Evolutionary conservation across 345 rosid genomes (phyloP).

Genomic region (Pugionium cornutum): DNA sequence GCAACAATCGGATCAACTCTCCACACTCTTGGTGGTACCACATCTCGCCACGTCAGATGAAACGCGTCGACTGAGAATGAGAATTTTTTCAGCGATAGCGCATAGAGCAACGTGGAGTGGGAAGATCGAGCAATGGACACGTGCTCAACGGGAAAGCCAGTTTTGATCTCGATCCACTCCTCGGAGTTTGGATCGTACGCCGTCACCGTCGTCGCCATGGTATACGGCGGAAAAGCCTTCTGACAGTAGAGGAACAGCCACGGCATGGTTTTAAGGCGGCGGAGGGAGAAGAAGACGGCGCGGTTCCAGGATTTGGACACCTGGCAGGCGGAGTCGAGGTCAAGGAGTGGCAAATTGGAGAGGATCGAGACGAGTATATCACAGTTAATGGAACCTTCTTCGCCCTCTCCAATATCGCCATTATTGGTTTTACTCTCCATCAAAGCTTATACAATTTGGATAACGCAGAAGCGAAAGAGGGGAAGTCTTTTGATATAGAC

Average conservation of each 20-base stretch:
- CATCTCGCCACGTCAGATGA: slow-evolving; percentile 66
- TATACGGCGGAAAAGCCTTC: slow-evolving; percentile 43
- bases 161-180: slow-evolving; percentile 54
- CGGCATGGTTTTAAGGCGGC: slow-evolving; percentile 49
- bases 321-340: slow-evolving; percentile 57
- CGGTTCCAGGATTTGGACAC: slow-evolving; percentile 73
- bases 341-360: slow-evolving; percentile 56
- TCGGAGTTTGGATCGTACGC: slow-evolving; percentile 79
- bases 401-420: not conserved
- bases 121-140: slow-evolving; percentile 55
- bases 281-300: slow-evolving; percentile 68
- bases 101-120: slow-evolving; percentile 60
- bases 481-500: slow-evolving; percentile 1
- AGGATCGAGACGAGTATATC: slow-evolving; percentile 58
- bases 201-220: slow-evolving; percentile 31
- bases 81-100: slow-evolving; percentile 51
- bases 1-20: slow-evolving; percentile 72
- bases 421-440: slow-evolving; percentile 9
- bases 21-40: slow-evolving; percentile 55
- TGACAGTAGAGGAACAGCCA: slow-evolving; percentile 71
- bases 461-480: not conserved
- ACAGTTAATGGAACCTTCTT: slow-evolving; percentile 42
- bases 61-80: slow-evolving; percentile 77
- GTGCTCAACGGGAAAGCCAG: slow-evolving; percentile 27
- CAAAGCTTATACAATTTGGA: not conserved